Evolutionary conservation across 2,329 filamentous ascomycete genomes (phyloP).

Genomic region (Daldinia sp.): DNA sequence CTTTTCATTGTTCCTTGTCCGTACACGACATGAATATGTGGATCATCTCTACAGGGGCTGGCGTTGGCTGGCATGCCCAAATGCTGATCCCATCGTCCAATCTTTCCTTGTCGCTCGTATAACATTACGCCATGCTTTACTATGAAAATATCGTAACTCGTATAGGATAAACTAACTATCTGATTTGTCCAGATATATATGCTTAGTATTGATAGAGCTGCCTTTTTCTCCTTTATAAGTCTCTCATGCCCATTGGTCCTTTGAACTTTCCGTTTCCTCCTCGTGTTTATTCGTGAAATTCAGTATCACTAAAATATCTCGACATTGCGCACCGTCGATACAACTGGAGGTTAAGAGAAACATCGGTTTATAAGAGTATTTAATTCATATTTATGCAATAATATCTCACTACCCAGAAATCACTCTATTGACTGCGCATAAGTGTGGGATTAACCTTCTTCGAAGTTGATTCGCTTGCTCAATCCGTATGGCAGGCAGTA

Average conservation of each 20-base stretch:
- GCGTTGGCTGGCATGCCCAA: not conserved
- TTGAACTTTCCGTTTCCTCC: too few relatives aligned
- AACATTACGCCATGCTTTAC: not conserved
- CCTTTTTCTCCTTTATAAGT: too few relatives aligned
- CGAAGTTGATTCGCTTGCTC: not conserved
- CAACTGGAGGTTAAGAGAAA: too few relatives aligned
- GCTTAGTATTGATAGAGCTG: too few relatives aligned
- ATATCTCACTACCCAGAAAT: not conserved
- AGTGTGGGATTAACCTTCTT: too few relatives aligned
- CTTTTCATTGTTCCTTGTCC: not conserved
- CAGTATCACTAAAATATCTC: too few relatives aligned
- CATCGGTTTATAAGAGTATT: too few relatives aligned
- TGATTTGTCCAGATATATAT: not conserved
- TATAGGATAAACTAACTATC: not conserved
- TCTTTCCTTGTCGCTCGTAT: not conserved
- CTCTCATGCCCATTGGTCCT: too few relatives aligned
- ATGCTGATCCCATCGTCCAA: not conserved
- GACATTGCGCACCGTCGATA: too few relatives aligned
- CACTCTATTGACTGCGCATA: too few relatives aligned
- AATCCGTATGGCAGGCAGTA: slow-evolving; percentile 24
- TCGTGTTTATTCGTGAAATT: too few relatives aligned
- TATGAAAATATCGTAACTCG: not conserved
- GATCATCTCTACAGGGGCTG: not conserved
- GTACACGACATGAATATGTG: not conserved
- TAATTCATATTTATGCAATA: not conserved